Base-by-base conservation (phyloP, 331 rosid genomes). In the Acacia concinna region DNA sequence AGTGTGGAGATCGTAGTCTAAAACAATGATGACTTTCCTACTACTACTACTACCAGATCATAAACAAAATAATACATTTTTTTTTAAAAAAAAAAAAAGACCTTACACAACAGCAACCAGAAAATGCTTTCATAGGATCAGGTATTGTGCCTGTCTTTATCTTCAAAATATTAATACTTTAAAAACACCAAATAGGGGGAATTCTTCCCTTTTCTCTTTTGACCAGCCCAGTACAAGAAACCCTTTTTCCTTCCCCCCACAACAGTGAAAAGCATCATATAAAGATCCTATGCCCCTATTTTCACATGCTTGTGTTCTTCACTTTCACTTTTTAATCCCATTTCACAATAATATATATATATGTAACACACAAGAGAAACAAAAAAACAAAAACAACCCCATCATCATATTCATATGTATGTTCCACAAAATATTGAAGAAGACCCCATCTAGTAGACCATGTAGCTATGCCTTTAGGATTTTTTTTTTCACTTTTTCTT, bases 161-260 rank as follows among this genome's bases (percentile, higher is more conserved):
- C 85, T 71, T 81, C 60, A 71, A 81, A 47, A 49, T 71, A 71
- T 47, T 43, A 56, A 41, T 66, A 64, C 85, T 52, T 85, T 86
- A 68, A 38, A 4, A 25, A 38, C 80, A 91, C 82, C 88, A 70
- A 86, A 80, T 62, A n/a, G n/a, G 57, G 79, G 82, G 88, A 82
- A 79, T 82, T 49, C 84, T 67, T 71, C 85, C 47, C 69, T 40
- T 56, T 32, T 69, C 75, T 72, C 76, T 81, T 89, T 89, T 85
- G 88, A 90, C 93, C 54, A 21, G 77, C 86, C 30, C 34, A 82
- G 92, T 90, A 92, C 96, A 86, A 90, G 91, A 85, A 81, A 74
- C 93, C 75, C 64, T 81, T 84, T 88, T 90, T 75, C 86, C 70
- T 85, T 87, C 79, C n/a, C 54, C 6, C 23, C 86, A 69, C 5